These are phyloP conservation scores for Elaeis oleifera DNA, from an alignment of 202 grass and related monocot species.

Conservation along the genomic window DNA sequence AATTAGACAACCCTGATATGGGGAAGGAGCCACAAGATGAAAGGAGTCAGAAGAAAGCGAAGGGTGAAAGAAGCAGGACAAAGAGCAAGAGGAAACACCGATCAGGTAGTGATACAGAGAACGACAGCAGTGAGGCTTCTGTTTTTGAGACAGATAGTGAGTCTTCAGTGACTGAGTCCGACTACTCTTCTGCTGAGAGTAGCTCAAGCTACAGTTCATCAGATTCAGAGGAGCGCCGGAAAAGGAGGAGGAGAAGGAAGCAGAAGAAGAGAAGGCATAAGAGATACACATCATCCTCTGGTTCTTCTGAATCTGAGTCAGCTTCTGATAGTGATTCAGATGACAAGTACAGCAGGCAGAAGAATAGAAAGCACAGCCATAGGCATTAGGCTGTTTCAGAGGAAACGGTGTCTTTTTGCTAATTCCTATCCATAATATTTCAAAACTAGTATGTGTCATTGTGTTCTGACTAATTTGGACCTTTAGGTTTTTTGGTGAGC, in stretches of 20 bases:
- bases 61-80: conserved; percentile 17
- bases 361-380: conserved; percentile 21
- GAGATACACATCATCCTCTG: conserved; percentile 35
- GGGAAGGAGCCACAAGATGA: conserved; percentile 35
- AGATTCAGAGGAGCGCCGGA: conserved; percentile 24
- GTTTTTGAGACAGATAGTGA: too few relatives aligned
- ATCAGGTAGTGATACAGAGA: conserved; percentile 41
- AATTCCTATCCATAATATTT: too few relatives aligned
- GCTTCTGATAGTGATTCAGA: conserved; percentile 47
- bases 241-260: conserved; percentile 10
- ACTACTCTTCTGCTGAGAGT: too few relatives aligned
- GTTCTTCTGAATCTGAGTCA: conserved; percentile 41
- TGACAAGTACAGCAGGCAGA: conserved; percentile 32
- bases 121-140: conserved; percentile 21
- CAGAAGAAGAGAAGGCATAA: conserved; percentile 28
- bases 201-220: too few relatives aligned
- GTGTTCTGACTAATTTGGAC: too few relatives aligned
- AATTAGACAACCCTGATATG: conserved; percentile 59
- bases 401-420: too few relatives aligned
- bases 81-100: conserved; percentile 61
- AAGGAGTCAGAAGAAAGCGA: conserved; percentile 34
- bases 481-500: too few relatives aligned
- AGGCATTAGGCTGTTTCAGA: conserved; percentile 20
- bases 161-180: too few relatives aligned
- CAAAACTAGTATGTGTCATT: too few relatives aligned